These are phyloP conservation scores for Aspergillus leporis DNA, from an alignment of 495 filamentous ascomycete genomes.

Conservation along the genomic window DNA sequence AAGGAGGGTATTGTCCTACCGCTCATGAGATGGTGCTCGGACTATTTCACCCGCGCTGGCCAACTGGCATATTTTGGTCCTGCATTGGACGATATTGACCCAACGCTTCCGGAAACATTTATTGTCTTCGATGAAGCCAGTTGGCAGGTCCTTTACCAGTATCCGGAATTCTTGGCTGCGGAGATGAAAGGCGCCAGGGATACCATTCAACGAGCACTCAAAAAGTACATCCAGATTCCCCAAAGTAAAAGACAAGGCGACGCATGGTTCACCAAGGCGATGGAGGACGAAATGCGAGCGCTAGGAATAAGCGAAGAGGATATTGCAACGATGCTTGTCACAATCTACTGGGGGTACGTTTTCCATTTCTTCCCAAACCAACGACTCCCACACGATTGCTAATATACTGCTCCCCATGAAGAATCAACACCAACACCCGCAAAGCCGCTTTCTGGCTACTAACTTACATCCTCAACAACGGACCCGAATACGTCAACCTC, in stretches of 20 bases:
- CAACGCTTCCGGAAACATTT: not conserved
- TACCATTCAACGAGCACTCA: not conserved
- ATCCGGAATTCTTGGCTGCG: not conserved
- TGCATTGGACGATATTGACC: not conserved
- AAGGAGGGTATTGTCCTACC: not conserved
- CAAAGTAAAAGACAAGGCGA: not conserved
- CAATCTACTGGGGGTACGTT: not conserved
- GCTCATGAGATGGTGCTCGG: not conserved
- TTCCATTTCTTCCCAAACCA: not conserved
- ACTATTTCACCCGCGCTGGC: not conserved
- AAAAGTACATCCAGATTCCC: not conserved
- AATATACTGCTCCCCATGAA: not conserved
- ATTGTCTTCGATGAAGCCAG: not conserved
- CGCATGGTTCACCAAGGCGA: not conserved
- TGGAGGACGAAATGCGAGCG: not conserved
- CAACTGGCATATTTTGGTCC: not conserved
- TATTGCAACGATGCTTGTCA: slow-evolving; percentile 1
- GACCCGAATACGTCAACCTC: not conserved
- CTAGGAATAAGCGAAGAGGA: not conserved
- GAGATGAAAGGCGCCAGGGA: not conserved
- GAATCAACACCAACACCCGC: slow-evolving; percentile 6
- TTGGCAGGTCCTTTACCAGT: slow-evolving; percentile 2
- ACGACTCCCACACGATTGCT: not conserved
- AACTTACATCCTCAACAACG: slow-evolving; percentile 1
- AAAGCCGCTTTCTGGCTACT: slow-evolving; percentile 6